Percentiles rank a stretch among this genome's conserved stretches.
Conservation (phyloP, 768 basidiomycete species). For the Suillus subaureus region DNA sequence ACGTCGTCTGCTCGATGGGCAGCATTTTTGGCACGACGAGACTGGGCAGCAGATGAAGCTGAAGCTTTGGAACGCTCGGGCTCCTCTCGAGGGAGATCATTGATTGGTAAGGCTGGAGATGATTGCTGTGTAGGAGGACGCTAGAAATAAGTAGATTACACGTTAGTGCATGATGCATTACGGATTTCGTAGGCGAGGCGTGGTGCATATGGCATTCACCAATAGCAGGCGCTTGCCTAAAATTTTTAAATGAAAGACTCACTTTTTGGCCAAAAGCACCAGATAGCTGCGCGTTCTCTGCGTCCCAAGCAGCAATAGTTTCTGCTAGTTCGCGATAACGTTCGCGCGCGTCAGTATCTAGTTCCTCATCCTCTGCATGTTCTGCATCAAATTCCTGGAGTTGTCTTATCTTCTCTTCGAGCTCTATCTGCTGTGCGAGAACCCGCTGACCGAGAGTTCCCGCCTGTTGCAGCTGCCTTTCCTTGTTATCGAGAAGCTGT, state of each 20-base stretch:
- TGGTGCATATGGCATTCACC: not conserved
- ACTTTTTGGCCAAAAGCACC: constrained; percentile 69
- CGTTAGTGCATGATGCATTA: constrained; percentile 11
- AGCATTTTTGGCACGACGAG: constrained; percentile 88
- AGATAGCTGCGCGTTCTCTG: constrained; percentile 76
- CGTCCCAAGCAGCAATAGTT: constrained; percentile 76
- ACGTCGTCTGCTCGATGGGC: constrained; percentile 89
- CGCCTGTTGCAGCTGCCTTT: constrained; percentile 89
- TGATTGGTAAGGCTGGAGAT: constrained; percentile 46
- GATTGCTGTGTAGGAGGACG: constrained; percentile 48
- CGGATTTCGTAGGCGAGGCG: not conserved
- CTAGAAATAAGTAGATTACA: constrained; percentile 29
- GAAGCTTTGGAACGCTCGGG: constrained; percentile 60
- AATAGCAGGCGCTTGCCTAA: not conserved
- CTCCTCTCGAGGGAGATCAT: constrained; percentile 62
- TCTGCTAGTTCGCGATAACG: constrained; percentile 78
- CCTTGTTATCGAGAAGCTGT: constrained; percentile 83
- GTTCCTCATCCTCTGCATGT: constrained; percentile 61
- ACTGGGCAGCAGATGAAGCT: constrained; percentile 81
- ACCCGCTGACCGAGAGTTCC: constrained; percentile 93
- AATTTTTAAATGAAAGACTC: constrained; percentile 24
- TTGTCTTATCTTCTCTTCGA: constrained; percentile 85
- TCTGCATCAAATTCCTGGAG: constrained; percentile 73
- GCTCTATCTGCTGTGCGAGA: constrained; percentile 89
- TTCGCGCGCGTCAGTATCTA: constrained; percentile 68